phyloP scores from a whole-genome alignment of 306 rosid species.

The Pueraria montana region DNA sequence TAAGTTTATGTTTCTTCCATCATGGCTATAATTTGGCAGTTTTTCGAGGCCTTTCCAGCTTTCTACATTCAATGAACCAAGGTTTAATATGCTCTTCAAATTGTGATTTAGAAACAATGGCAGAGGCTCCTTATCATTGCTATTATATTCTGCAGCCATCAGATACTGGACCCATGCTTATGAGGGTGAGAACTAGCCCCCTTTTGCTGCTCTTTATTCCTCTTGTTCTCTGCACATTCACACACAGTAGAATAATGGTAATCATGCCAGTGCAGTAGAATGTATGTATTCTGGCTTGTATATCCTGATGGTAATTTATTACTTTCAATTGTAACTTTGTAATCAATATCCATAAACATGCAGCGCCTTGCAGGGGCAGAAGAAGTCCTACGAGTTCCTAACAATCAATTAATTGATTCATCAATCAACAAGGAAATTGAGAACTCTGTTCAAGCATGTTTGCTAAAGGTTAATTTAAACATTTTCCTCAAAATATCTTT shows the following conservation, averaged over 20 bases:
- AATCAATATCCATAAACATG: slow-evolving; percentile 47
- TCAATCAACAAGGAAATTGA: slow-evolving; percentile 64
- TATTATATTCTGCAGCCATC: slow-evolving; percentile 81
- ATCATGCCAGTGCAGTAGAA: background rate
- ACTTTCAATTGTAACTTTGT: slow-evolving; percentile 23
- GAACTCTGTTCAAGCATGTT: slow-evolving; percentile 64
- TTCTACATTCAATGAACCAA: slow-evolving; percentile 61
- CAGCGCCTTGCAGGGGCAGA: slow-evolving; percentile 89
- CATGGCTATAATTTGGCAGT: slow-evolving; percentile 52
- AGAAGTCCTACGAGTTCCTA: slow-evolving; percentile 66
- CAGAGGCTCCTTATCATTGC: slow-evolving; percentile 67
- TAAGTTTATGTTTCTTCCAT: slow-evolving; percentile 36
- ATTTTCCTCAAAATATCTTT: slow-evolving; percentile 11
- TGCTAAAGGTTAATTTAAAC: slow-evolving; percentile 63
- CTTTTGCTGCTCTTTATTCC: slow-evolving; percentile 31
- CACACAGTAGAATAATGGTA: slow-evolving; percentile 33
- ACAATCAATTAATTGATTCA: slow-evolving; percentile 51
- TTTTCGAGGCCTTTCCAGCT: slow-evolving; percentile 56
- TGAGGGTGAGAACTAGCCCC: slow-evolving; percentile 62
- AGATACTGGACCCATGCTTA: slow-evolving; percentile 73
- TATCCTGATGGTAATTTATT: slow-evolving; percentile 38
- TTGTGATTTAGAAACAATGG: slow-evolving; percentile 68
- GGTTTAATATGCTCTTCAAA: slow-evolving; percentile 61
- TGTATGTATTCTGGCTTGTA: slow-evolving; percentile 39
- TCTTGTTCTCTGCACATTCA: slow-evolving; percentile 34